Evolutionary conservation across 78 protist genomes (phyloP).

Genomic region (Dictyostelium brefeldianum): DNA sequence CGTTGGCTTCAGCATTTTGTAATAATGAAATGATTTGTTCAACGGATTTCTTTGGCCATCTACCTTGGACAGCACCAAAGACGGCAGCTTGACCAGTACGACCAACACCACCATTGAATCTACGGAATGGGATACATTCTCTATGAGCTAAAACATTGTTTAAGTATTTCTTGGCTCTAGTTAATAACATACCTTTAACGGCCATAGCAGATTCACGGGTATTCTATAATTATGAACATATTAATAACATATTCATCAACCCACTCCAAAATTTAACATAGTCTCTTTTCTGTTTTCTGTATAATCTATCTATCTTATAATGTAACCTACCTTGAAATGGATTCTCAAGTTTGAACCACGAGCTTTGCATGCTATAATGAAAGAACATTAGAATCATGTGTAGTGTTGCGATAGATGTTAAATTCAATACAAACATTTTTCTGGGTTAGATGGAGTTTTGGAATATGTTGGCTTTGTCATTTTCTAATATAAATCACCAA

Average conservation of each 20-base stretch:
- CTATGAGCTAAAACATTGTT: constrained; percentile 91
- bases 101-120: constrained; percentile 94
- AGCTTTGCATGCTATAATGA: constrained; percentile 91
- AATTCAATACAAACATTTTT: constrained; percentile 65
- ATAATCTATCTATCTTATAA: constrained; percentile 5
- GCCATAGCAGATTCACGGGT: constrained; percentile 96
- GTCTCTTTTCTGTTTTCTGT: not conserved
- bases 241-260: not conserved
- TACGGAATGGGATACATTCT: constrained; percentile 95
- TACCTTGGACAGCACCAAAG: constrained; percentile 86
- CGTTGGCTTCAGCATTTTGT: constrained; percentile 96
- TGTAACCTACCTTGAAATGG: constrained; percentile 95
- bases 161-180: constrained; percentile 91
- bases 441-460: constrained; percentile 76
- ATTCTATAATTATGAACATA: constrained; percentile 85
- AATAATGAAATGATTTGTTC: constrained; percentile 89
- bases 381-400: not conserved
- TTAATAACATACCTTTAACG: constrained; percentile 91
- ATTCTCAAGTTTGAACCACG: constrained; percentile 94
- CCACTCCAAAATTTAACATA: not conserved
- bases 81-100: constrained; percentile 95
- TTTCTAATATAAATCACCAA: not conserved
- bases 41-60: constrained; percentile 97
- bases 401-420: too few relatives aligned
- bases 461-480: constrained; percentile 71